Evolutionary conservation across 2,329 filamentous ascomycete genomes (phyloP).

Genomic region (Akanthomyces lecanii): DNA sequence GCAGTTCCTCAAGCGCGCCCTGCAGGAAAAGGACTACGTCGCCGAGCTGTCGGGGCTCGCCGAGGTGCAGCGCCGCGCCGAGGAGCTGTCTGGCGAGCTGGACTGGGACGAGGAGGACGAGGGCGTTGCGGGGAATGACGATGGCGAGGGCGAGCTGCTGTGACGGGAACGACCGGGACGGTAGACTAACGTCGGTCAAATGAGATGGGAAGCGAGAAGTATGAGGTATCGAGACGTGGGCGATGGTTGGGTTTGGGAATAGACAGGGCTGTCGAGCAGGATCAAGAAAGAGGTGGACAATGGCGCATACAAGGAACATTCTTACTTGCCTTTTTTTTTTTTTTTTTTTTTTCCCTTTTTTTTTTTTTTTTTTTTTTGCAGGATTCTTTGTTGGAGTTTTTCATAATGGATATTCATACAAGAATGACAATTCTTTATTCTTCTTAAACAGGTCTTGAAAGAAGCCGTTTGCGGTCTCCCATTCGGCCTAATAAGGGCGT

Average conservation of each 20-base stretch:
- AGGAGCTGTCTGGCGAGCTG: slow-evolving; percentile 47
- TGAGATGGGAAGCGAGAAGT: neutral
- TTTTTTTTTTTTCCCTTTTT: neutral
- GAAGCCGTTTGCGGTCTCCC: too few species aligned
- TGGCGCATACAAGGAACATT: neutral
- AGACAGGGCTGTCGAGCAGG: neutral
- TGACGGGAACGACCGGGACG: slow-evolving; percentile 20
- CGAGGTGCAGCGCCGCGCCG: slow-evolving; percentile 62
- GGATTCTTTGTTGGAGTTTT: neutral
- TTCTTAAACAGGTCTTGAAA: too few species aligned
- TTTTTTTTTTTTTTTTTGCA: neutral
- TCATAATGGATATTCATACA: too few species aligned
- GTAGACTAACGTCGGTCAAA: neutral
- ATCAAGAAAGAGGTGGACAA: neutral
- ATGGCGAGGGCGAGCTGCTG: slow-evolving; percentile 53
- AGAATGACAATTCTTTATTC: too few species aligned
- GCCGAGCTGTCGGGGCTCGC: slow-evolving; percentile 70
- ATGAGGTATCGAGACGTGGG: neutral
- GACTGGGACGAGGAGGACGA: slow-evolving; percentile 61
- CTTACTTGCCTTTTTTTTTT: neutral
- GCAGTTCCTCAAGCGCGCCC: slow-evolving; percentile 70
- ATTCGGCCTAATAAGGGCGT: too few species aligned
- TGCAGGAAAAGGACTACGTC: slow-evolving; percentile 73
- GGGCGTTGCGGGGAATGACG: slow-evolving; percentile 32
- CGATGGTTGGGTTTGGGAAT: too few species aligned